These are phyloP conservation scores for Hypoxylon sp. DNA, from an alignment of 2,329 filamentous ascomycete species.

Conservation along the genomic window DNA sequence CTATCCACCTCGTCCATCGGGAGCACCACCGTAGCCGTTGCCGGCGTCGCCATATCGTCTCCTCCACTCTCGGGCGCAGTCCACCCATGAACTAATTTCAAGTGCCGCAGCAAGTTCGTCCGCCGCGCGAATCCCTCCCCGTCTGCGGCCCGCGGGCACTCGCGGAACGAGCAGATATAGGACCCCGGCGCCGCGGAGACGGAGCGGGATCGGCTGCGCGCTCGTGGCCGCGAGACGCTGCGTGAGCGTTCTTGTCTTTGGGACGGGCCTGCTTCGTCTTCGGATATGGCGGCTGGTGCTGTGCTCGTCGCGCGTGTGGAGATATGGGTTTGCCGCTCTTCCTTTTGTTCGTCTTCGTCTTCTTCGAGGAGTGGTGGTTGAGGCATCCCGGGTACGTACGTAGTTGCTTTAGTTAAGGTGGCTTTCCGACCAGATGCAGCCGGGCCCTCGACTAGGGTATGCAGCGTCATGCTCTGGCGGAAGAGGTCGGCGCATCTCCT, in stretches of 20 bases:
- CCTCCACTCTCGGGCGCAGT: slow-evolving; percentile 6
- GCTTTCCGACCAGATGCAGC: slow-evolving; percentile 50
- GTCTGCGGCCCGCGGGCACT: slow-evolving; percentile 54
- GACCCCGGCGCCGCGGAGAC: slow-evolving; percentile 34
- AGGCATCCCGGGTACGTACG: slow-evolving; percentile 51
- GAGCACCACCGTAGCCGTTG: slow-evolving; percentile 50
- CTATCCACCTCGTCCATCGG: slow-evolving; percentile 54
- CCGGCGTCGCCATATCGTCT: slow-evolving; percentile 47
- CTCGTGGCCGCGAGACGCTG: slow-evolving; percentile 9
- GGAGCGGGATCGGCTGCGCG: slow-evolving; percentile 42
- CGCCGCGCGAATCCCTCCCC: slow-evolving; percentile 55
- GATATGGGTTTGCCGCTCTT: not conserved
- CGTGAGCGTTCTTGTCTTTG: not conserved
- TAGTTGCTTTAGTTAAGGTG: slow-evolving; percentile 27
- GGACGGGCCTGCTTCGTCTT: slow-evolving; percentile 7
- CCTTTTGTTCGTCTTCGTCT: slow-evolving; percentile 32
- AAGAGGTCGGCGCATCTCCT: slow-evolving; percentile 83
- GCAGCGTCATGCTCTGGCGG: slow-evolving; percentile 75
- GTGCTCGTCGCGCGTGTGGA: not conserved
- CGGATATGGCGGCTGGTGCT: slow-evolving; percentile 23
- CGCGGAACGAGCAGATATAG: slow-evolving; percentile 55
- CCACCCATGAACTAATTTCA: slow-evolving; percentile 58
- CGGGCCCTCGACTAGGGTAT: slow-evolving; percentile 59
- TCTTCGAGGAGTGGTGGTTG: slow-evolving; percentile 35
- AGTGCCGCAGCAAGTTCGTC: slow-evolving; percentile 58